Base-by-base conservation (phyloP, 2,329 filamentous ascomycete species). In the Penicillium sp. region DNA sequence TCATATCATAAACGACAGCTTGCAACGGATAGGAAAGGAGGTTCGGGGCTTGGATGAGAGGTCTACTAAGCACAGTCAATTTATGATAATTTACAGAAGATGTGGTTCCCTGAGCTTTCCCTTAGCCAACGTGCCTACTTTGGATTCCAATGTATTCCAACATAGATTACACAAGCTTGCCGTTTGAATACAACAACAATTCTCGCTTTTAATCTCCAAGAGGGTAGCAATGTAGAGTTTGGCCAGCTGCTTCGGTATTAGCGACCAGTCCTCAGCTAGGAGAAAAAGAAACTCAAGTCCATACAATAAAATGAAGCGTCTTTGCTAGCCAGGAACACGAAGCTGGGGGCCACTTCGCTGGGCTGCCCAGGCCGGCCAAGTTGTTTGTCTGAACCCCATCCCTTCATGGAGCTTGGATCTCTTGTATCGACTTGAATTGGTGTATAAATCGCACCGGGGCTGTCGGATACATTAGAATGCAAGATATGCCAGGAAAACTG, bases 271-370 rank as follows among this genome's bases (percentile, higher is more conserved):
- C 17, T 3, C 37, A 20, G n/a, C 12, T 55, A 33, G 46, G 32
- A 9, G 17, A 33, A 24, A 18, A 13, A 12, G 13, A 23, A 29
- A 30, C 18, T 27, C 10, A 6, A 27, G 26, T 27, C 66, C 68
- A 51, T 56, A 73, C 69, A 70, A 36, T 69, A 73, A 18, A 72
- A 49, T n/a, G 68, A 59, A 18, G 67, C 60, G 37, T 71, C 68
- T 6, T 61, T 48, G 23, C 68, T 72, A 9, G 71, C 71, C 45
- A 75, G 49, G 46, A 73, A 73, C 1, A 75, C 62, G 55, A 69
- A 75, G 26, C 66, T 70, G n/a, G 71, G 64, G 1, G 72, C 71
- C 39, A 74, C 65, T 56, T 74, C 72, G 42, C 71, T 70, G 8
- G 71, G 70, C 54, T 74, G 65, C 1, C 67, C 69, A 7, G 70